Conservation (phyloP, 495 filamentous ascomycete genomes). For the Aspergillus asperescens region DNA sequence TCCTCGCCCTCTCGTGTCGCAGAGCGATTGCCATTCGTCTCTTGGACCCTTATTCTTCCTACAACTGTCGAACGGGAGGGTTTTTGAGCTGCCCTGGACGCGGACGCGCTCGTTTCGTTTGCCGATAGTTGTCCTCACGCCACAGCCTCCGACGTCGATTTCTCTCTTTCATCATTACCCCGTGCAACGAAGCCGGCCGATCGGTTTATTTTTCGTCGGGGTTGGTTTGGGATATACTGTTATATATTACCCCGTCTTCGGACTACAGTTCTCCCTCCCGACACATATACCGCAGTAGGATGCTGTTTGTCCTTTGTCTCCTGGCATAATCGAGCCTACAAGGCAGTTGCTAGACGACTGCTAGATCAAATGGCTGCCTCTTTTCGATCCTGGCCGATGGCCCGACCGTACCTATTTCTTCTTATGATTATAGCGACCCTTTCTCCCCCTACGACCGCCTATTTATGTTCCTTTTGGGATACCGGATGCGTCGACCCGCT, state of each 20-base stretch:
- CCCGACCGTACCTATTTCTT: slow-evolving; percentile 18
- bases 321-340: slow-evolving; percentile 13
- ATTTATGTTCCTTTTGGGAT: slow-evolving; percentile 40
- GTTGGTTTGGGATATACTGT: too few relatives aligned
- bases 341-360: slow-evolving; percentile 14
- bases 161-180: neutral
- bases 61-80: neutral
- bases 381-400: slow-evolving; percentile 9
- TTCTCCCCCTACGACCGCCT: slow-evolving; percentile 22
- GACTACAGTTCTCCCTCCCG: neutral
- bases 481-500: slow-evolving; percentile 39
- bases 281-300: slow-evolving; percentile 14
- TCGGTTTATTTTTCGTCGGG: too few relatives aligned
- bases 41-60: neutral
- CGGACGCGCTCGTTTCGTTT: slow-evolving; percentile 1
- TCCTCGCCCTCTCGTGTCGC: neutral
- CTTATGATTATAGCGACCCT: slow-evolving; percentile 20
- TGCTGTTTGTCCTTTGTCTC: slow-evolving; percentile 8
- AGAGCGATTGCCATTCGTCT: neutral
- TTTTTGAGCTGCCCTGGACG: neutral
- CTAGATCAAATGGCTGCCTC: slow-evolving; percentile 22
- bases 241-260: neutral
- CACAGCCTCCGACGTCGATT: neutral
- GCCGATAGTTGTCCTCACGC: neutral
- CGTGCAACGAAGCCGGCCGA: neutral